Evolutionary conservation across 495 filamentous ascomycete species (phyloP), one percentile per base, ranked within the genome.

Genomic region (Penicillium longicatenatum): DNA sequence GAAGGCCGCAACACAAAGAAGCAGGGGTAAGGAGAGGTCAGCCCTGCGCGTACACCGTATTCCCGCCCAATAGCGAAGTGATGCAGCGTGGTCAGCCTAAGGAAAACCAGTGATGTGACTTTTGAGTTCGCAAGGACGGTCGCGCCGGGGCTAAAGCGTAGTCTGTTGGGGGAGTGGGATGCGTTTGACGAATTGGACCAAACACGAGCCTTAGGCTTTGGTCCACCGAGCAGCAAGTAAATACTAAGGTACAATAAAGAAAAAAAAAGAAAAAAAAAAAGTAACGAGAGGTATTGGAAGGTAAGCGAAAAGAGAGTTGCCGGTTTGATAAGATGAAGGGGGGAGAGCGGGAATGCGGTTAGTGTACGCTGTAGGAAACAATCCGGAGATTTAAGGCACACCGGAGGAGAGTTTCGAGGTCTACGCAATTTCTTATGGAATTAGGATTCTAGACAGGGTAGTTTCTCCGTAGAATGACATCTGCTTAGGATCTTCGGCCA

Each of bases 101-200:
- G 39, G 50, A 59, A 59, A 56, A 55, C 52, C 42, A 64, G 58
- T 58, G 59, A 61, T 50, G 58, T 68, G 64, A 58, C 57, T 52
- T 52, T 53, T 57, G 50, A 54, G 63, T 42, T 47, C 30, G 44
- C 33, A 12, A 56, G 58, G 61, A 52, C 62, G 59, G 64, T 64
- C 49, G 63, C 50, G 50, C 41, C 52, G 61, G 58, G 60, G 66
- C 50, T 64, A 58, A 64, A 54, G 54, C 50, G 22, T 54, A 10
- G 52, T 41, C 35, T 21, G 24, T 19, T 54, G 26, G 41, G 50
- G 26, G 31, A 53, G 24, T 26, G 16, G 48, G 45, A 55, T 21
- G 47, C 26, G 6, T 24, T 48, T 48, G 24, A 48, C 24, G 45
- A 48, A 48, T 48, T 29, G 24, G 45, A 30, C 19, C 7, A 24